These are phyloP conservation scores for Lepraria neglecta DNA, from an alignment of 495 filamentous ascomycete species.

Conservation along the genomic window DNA sequence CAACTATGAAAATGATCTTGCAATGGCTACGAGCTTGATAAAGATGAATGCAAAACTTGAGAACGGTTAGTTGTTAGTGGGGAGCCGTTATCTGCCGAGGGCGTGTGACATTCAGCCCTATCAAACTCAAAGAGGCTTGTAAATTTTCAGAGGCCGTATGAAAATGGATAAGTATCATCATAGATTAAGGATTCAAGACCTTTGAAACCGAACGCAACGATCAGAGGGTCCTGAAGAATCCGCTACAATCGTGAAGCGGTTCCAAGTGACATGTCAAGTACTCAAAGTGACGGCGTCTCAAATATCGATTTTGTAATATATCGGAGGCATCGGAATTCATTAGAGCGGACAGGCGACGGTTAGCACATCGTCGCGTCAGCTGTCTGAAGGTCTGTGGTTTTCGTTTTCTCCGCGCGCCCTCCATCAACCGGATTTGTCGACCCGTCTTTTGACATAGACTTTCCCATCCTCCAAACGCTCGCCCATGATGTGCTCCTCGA, in stretches of 20 bases:
- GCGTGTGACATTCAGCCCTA: slow-evolving; percentile 8
- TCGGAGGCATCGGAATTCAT: no score
- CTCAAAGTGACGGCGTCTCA: no score
- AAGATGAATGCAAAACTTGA: background rate
- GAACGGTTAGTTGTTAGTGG: background rate
- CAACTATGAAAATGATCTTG: background rate
- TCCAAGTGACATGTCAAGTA: no score
- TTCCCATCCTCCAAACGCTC: slow-evolving; percentile 27
- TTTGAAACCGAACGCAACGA: no score
- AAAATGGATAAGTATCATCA: background rate
- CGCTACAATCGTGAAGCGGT: background rate
- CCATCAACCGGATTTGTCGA: slow-evolving; percentile 9
- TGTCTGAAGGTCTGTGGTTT: no score
- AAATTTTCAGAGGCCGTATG: background rate
- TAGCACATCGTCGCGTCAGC: no score
- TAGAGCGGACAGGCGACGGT: background rate
- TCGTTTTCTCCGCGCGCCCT: no score
- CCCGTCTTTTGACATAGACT: slow-evolving; percentile 25
- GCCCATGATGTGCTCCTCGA: slow-evolving; percentile 28
- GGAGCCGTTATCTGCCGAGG: background rate
- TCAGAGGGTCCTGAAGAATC: no score
- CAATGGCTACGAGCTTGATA: background rate
- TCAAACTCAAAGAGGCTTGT: background rate
- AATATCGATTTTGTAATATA: no score
- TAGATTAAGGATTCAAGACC: no score